Percentiles rank a stretch among this genome's conserved stretches.
Conservation (phyloP, 2,329 filamentous ascomycete genomes). For the Alternaria arborescens region DNA sequence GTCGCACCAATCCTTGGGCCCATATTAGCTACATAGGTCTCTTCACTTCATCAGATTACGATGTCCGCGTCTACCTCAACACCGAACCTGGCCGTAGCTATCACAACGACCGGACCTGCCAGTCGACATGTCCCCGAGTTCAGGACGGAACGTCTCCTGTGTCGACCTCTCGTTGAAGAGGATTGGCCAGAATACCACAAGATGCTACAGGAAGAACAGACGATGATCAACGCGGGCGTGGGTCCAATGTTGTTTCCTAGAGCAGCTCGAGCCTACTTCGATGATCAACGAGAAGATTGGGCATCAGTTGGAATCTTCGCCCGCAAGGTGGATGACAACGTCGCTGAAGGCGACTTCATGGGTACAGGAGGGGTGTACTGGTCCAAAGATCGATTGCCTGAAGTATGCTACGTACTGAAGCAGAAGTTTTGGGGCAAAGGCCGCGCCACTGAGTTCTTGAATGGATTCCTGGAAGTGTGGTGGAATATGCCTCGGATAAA, state of each 20-base stretch:
- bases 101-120: too few species aligned
- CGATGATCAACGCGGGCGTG: too few species aligned
- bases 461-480: not conserved
- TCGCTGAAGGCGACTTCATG: not conserved
- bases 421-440: not conserved
- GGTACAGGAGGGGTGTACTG: not conserved
- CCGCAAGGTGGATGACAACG: rapidly evolving
- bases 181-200: not conserved
- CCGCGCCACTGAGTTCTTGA: not conserved
- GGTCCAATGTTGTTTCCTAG: too few species aligned
- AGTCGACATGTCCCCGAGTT: too few species aligned
- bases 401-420: not conserved
- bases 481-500: not conserved
- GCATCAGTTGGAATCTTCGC: not conserved
- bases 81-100: too few species aligned
- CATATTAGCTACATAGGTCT: too few species aligned
- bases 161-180: not conserved
- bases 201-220: not conserved
- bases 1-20: too few species aligned
- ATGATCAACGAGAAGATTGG: not conserved
- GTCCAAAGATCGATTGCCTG: not conserved
- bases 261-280: too few species aligned
- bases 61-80: too few species aligned
- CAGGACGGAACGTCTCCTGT: not conserved
- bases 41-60: rapidly evolving